Evolutionary conservation across 2,329 filamentous ascomycete species (phyloP).

Genomic region (Metarhizium sp.): DNA sequence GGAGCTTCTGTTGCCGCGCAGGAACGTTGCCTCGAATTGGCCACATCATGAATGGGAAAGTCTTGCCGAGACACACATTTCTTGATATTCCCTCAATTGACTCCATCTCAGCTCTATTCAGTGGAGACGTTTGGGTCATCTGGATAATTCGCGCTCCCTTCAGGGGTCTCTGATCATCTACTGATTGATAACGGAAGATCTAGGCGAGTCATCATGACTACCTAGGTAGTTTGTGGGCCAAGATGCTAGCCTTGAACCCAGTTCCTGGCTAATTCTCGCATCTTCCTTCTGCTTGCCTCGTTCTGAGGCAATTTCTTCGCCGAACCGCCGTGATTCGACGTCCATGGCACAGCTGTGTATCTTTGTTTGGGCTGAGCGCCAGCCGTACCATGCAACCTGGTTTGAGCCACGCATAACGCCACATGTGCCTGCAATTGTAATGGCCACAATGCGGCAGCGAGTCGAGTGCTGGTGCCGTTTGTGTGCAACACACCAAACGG

Average conservation of each 20-base stretch:
- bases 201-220: background rate
- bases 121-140: background rate
- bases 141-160: background rate
- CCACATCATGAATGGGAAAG: background rate
- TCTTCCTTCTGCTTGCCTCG: background rate
- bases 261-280: background rate
- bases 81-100: background rate
- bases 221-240: background rate
- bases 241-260: too few relatives aligned
- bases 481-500: background rate
- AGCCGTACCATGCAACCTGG: background rate
- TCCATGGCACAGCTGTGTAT: background rate
- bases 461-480: background rate
- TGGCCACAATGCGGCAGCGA: too few relatives aligned
- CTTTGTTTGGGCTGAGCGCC: background rate
- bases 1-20: background rate
- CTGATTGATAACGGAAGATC: background rate
- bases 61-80: background rate
- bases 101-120: background rate
- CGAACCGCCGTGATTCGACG: background rate
- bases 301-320: background rate
- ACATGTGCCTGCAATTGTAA: background rate
- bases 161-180: background rate
- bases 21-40: background rate
- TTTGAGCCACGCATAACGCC: background rate